Percentiles rank a stretch among this genome's conserved stretches.
Conservation (phyloP, 1,139 yeast species). For the Candida glucosophila region DNA sequence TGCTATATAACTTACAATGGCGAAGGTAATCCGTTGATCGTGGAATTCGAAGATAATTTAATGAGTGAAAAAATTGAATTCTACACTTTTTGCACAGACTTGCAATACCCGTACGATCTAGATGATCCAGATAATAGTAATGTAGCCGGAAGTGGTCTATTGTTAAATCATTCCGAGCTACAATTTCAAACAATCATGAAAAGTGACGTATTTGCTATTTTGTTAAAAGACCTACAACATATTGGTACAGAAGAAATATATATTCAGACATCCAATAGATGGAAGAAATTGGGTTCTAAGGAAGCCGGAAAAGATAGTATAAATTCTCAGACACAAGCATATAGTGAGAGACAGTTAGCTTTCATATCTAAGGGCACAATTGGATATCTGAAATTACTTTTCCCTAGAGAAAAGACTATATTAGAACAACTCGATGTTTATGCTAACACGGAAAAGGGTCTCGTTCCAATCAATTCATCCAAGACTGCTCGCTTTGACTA, state of each 20-base stretch:
- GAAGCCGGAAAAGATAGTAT: no score
- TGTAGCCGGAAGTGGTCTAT: no score
- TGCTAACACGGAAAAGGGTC: constrained; percentile 8
- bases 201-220: constrained; percentile 55
- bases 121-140: constrained; percentile 21
- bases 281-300: constrained; percentile 1
- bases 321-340: constrained; percentile 8
- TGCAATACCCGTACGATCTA: constrained; percentile 23
- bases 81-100: constrained; percentile 44
- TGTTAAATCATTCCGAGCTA: constrained; percentile 41
- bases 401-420: constrained; percentile 57
- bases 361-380: constrained; percentile 62
- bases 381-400: constrained; percentile 59
- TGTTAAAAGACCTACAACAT: constrained; percentile 60
- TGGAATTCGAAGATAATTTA: constrained; percentile 63
- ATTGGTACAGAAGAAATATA: constrained; percentile 54
- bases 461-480: constrained; percentile 16
- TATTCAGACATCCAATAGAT: constrained; percentile 28
- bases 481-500: constrained; percentile 43
- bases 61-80: constrained; percentile 69
- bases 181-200: constrained; percentile 59
- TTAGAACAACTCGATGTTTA: constrained; percentile 39
- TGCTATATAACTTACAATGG: constrained; percentile 40
- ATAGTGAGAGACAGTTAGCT: constrained; percentile 16
- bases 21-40: constrained; percentile 55